Evolutionary conservation across 2,329 filamentous ascomycete species (phyloP).

Genomic region (Aureobasidium leucospermi): DNA sequence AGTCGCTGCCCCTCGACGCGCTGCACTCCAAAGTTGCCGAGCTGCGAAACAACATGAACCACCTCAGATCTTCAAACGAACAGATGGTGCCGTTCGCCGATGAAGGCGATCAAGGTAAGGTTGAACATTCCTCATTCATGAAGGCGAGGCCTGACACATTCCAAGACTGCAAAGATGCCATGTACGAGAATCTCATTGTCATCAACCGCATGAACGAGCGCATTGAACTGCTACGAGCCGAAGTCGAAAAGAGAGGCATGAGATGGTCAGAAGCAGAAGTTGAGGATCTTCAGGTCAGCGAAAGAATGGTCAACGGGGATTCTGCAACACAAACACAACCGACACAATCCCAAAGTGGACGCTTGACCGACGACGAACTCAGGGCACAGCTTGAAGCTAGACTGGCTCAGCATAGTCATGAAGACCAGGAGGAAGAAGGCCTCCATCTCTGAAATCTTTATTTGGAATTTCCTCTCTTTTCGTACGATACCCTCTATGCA

Average conservation of each 20-base stretch:
- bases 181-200: conserved; percentile 58
- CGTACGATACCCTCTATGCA: conserved; percentile 1
- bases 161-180: conserved; percentile 66
- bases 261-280: conserved; percentile 37
- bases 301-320: conserved; percentile 13
- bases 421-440: conserved; percentile 44
- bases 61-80: conserved; percentile 66
- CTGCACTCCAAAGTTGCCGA: conserved; percentile 71
- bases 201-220: conserved; percentile 61
- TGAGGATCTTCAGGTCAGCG: conserved; percentile 20
- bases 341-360: conserved; percentile 32
- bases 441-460: conserved; percentile 49
- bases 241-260: conserved; percentile 57
- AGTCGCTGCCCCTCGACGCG: conserved; percentile 56
- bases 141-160: background rate
- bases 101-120: conserved; percentile 43
- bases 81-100: conserved; percentile 64
- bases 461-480: background rate
- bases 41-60: conserved; percentile 64
- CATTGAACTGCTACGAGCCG: conserved; percentile 54
- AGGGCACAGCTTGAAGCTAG: conserved; percentile 49
- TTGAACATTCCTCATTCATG: accelerated
- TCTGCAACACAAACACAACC: background rate
- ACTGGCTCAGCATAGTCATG: conserved; percentile 38
- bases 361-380: conserved; percentile 53